Base-by-base conservation (phyloP, 2,329 filamentous ascomycete genomes). In the Harringtonia lauricola region DNA sequence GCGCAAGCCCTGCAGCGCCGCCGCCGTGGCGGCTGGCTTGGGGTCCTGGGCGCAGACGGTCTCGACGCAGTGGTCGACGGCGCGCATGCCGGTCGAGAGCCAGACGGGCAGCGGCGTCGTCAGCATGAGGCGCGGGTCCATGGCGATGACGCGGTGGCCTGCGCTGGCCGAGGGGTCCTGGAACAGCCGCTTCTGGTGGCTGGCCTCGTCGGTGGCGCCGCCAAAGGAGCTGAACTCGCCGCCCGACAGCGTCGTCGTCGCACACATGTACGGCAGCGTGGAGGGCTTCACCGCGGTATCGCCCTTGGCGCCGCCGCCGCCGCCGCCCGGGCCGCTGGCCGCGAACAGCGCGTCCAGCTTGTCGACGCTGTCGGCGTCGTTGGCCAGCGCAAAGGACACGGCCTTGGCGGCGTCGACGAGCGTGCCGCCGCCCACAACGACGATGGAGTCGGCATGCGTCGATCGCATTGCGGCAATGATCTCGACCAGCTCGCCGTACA, bases 21-120 rank as follows among this genome's bases (percentile, higher is more conserved):
- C 28, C 2, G 31, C 49, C 17, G 45, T 42, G 19, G 64, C 65
- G 19, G 58, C 54, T 1, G 57, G 55, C 8, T 55, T 52, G 10
- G 70, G 65, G 2, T 52, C 47, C 1, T 65, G 52, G 1, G 67
- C 68, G 48, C 69, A 74, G 5, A 73, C 54, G 2, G 68, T 69
- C 55, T 79, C 74, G 4, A 79, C 66, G 44, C 72, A 77, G 52
- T 78, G 74, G 50, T 79, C 74, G 0, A 79, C 64, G 0, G 70
- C 66, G 9, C 74, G 62, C 8, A 79, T 62, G 0, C 77, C 76
- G 0, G 73, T 76, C 36, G 68, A 71, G 2, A 79, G 59, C 76
- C 75, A 81, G 18, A 76, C 61, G 8, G 57, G 55, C 10, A 61
- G 56, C 0, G 72, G 72, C 0, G 70, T 73, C 2, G 65, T 67